Evolutionary conservation across 164 flowering plant species (phyloP).

Genomic region (Litsea cubeba): DNA sequence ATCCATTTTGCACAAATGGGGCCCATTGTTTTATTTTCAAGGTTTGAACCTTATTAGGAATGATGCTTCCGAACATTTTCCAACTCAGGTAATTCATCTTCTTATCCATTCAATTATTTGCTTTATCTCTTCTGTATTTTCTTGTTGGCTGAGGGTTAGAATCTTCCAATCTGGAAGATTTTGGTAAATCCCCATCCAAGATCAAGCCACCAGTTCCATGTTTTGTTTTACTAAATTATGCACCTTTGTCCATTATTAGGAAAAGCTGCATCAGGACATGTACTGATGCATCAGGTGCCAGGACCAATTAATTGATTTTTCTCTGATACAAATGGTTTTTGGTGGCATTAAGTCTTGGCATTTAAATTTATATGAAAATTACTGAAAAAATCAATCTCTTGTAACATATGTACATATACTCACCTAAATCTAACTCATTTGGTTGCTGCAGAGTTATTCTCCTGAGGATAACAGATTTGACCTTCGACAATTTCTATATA

Average conservation of each 20-base stretch:
- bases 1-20: background rate
- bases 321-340: too few species aligned
- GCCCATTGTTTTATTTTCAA: background rate
- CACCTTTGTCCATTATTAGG: too few species aligned
- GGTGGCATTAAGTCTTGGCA: too few species aligned
- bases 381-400: too few species aligned
- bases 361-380: too few species aligned
- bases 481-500: slow-evolving; percentile 89
- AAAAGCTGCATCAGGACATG: too few species aligned
- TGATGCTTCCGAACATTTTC: background rate
- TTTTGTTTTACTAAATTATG: too few species aligned
- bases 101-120: background rate
- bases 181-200: background rate
- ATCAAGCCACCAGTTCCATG: background rate
- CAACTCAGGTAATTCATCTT: background rate
- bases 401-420: too few species aligned
- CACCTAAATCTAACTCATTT: slow-evolving; percentile 1
- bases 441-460: slow-evolving; percentile 77
- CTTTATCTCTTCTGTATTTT: too few species aligned
- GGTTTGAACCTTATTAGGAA: background rate
- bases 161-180: background rate
- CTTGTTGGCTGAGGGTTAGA: background rate
- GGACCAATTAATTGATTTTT: too few species aligned
- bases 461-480: slow-evolving; percentile 96
- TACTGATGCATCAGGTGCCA: too few species aligned